phyloP scores from a whole-genome alignment of 2,329 filamentous ascomycete genomes.

The Penicillium olsonii region DNA sequence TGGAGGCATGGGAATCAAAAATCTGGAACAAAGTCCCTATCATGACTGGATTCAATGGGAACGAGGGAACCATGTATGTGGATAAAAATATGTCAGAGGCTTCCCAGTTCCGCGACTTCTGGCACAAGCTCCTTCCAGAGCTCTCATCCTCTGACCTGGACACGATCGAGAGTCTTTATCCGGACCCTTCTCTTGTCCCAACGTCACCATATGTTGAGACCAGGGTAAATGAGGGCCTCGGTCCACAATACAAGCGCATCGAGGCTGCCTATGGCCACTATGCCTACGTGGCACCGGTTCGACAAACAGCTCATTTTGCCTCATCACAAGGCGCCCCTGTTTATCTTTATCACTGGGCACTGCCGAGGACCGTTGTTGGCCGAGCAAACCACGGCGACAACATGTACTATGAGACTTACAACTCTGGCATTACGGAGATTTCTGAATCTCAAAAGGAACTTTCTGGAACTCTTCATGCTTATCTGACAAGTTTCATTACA shows the following conservation, averaged over 20 bases:
- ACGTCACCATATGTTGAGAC: constrained; percentile 28
- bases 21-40: constrained; percentile 61
- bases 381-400: constrained; percentile 54
- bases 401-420: constrained; percentile 50
- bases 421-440: constrained; percentile 34
- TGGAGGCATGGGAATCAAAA: constrained; percentile 59
- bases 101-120: constrained; percentile 61
- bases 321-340: constrained; percentile 41
- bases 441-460: constrained; percentile 47
- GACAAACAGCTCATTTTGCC: constrained; percentile 48
- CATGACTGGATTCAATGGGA: constrained; percentile 69
- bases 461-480: constrained; percentile 48
- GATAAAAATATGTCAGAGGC: constrained; percentile 51
- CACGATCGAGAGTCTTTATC: constrained; percentile 62
- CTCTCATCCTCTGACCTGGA: constrained; percentile 56
- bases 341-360: constrained; percentile 58
- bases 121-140: constrained; percentile 61
- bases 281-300: constrained; percentile 52
- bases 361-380: constrained; percentile 45
- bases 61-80: constrained; percentile 69
- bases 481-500: constrained; percentile 53
- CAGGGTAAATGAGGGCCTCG: constrained; percentile 35
- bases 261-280: constrained; percentile 54
- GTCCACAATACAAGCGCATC: constrained; percentile 55
- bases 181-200: constrained; percentile 53